These are phyloP conservation scores for Penicillium canariense DNA, from an alignment of 495 filamentous ascomycete genomes.

Conservation along the genomic window DNA sequence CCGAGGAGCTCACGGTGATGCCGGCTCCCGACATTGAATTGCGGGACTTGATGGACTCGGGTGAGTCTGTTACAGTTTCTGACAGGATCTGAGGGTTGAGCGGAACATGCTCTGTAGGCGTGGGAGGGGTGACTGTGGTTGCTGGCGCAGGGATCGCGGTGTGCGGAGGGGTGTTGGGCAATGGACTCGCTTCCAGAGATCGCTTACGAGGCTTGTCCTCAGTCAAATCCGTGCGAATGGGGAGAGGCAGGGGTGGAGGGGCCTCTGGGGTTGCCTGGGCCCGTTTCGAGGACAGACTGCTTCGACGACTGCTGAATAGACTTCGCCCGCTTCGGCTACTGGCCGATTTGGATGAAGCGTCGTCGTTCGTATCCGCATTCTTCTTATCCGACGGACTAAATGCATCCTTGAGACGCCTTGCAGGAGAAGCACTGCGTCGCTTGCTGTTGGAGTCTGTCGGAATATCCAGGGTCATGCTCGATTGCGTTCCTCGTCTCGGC, in stretches of 20 bases:
- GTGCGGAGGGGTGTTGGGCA: conserved; percentile 45
- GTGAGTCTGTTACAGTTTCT: conserved; percentile 34
- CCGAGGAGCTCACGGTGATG: conserved; percentile 50
- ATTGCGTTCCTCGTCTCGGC: conserved; percentile 23
- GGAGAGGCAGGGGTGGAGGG: conserved; percentile 31
- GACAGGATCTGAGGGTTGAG: conserved; percentile 22
- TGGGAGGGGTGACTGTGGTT: conserved; percentile 57
- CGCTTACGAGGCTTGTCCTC: conserved; percentile 23
- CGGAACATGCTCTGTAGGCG: conserved; percentile 39
- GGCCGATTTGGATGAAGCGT: conserved; percentile 37
- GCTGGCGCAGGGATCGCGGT: conserved; percentile 42
- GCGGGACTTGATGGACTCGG: conserved; percentile 31
- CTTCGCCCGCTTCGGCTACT: conserved; percentile 28
- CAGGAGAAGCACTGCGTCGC: conserved; percentile 42
- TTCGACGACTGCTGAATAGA: conserved; percentile 37
- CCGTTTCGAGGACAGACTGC: conserved; percentile 41
- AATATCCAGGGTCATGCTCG: conserved; percentile 31
- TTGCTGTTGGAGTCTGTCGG: conserved; percentile 33
- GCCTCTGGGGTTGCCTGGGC: conserved; percentile 31
- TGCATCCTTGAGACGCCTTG: conserved; percentile 46
- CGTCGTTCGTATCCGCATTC: conserved; percentile 41
- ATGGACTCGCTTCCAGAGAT: conserved; percentile 23
- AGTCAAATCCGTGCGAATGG: conserved; percentile 39
- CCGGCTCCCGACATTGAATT: conserved; percentile 30
- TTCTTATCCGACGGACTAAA: conserved; percentile 33